A percentile compares a stretch with the other conserved stretches of the same genome.
Evolutionary conservation across 345 rosid species (phyloP).

Genomic region (Pistacia integerrima): DNA sequence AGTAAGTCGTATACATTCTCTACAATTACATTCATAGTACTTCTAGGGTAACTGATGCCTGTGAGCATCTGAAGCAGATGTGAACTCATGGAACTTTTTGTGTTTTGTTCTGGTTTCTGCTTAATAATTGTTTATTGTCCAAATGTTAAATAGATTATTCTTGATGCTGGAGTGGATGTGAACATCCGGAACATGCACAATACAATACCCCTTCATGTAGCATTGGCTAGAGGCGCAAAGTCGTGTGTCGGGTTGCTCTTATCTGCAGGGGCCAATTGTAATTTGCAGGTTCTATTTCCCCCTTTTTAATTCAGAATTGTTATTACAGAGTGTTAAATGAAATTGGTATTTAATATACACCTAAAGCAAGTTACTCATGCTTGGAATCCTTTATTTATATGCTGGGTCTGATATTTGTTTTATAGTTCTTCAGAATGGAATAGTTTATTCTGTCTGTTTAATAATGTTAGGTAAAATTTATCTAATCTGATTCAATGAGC

Average conservation of each 20-base stretch:
- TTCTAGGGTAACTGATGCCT: background rate
- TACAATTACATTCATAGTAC: background rate
- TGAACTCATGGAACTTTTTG: background rate
- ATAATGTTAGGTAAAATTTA: background rate
- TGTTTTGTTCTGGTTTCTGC: slow-evolving; percentile 2
- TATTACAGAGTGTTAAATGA: slow-evolving; percentile 4
- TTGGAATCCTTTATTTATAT: background rate
- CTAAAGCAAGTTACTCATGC: background rate
- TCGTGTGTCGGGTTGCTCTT: slow-evolving; percentile 87
- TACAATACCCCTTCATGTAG: slow-evolving; percentile 93
- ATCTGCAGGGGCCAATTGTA: slow-evolving; percentile 83
- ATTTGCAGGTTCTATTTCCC: slow-evolving; percentile 67
- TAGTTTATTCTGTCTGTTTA: background rate
- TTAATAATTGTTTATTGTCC: slow-evolving; percentile 22
- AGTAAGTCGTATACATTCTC: slow-evolving; percentile 43
- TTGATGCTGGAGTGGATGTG: slow-evolving; percentile 93
- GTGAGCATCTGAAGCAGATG: slow-evolving; percentile 1
- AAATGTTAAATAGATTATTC: slow-evolving; percentile 65
- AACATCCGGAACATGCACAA: slow-evolving; percentile 82
- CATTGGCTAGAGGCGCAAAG: slow-evolving; percentile 90
- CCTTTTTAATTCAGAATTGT: background rate
- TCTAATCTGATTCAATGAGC: background rate
- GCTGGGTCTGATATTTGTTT: background rate
- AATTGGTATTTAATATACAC: background rate
- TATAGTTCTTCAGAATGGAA: background rate